Base-by-base conservation (phyloP, 192 early-diverging fungal genomes). In the Paraglomus brasilianum region DNA sequence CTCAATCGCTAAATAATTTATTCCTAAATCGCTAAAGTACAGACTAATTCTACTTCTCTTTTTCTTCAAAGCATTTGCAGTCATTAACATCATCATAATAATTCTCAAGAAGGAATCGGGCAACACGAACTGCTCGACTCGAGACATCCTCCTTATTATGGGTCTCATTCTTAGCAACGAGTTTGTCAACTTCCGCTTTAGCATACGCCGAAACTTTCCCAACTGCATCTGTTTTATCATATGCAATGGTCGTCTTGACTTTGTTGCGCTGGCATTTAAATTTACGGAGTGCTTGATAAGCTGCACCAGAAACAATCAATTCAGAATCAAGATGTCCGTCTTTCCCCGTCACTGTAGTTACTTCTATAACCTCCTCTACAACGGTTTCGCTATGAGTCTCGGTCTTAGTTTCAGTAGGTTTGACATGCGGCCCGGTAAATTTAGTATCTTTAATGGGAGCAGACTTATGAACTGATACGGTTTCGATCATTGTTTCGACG, bases 111-210 rank as follows among this genome's bases (percentile, higher is more conserved):
- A 62, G 24, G 17, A 62, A 62, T 5, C 17, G 13, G 24, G 41
- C 41, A 14, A 44, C 60, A 17, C 41, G 39, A 45, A 14, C 46
- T 13, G 60, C 60, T 8, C 60, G 60, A 2, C 9, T 19, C 24
- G 46, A 46, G 14, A 62, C 60, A 9, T 62, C 60, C 5, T 62
- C 60, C 19, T 62, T 62, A 62, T 62, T 62, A 19, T 62, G 60
- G 24, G 60, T 62, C 42, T 45, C 7, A 21, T 62, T 62, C 21
- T 17, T 22, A 3, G 2, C 60, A 62, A 62, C 42, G 42, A 62
- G 30, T 62, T 44, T 62, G 21, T 62, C 41, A 44, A 62, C 41
- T 62, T 62, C 60, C 3, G 42, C 60, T 44, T 42, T 19, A 8
- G 60, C 36, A 45, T 62, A 62, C 8, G n/a, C 41, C n/a, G 46